Evolutionary conservation across 257 asterid species (phyloP).

Genomic region (Fraxinus americana): DNA sequence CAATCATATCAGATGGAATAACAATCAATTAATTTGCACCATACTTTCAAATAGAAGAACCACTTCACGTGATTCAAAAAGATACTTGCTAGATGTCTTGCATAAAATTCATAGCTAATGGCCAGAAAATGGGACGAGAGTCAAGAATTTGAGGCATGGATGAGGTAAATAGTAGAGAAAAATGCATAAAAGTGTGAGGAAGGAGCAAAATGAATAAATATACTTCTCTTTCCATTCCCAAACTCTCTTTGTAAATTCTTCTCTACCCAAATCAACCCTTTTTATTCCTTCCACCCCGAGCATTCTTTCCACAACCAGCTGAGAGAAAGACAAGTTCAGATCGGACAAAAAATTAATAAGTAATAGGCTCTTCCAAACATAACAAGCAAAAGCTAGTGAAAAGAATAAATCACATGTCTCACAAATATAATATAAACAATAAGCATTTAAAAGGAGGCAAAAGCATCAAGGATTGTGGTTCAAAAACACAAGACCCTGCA

Average conservation of each 20-base stretch:
- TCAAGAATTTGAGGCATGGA: constrained; percentile 6
- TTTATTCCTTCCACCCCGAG: constrained; percentile 88
- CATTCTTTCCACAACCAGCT: constrained; percentile 99
- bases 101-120: not conserved
- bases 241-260: constrained; percentile 84
- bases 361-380: constrained; percentile 10
- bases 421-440: not conserved
- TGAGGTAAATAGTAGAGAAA: constrained; percentile 10
- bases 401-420: constrained; percentile 13
- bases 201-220: constrained; percentile 32
- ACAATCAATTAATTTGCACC: not conserved
- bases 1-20: not conserved
- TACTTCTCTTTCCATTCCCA: constrained; percentile 99
- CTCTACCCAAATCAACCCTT: constrained; percentile 88
- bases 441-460: not conserved
- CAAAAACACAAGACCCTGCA: constrained; percentile 11
- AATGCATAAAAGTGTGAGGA: constrained; percentile 16
- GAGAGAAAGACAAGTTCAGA: constrained; percentile 35
- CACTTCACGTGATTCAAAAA: constrained; percentile 7
- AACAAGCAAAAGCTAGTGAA: constrained; percentile 17
- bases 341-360: constrained; percentile 9
- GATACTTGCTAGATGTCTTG: not conserved
- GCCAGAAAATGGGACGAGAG: constrained; percentile 3
- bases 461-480: constrained; percentile 6
- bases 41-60: not conserved